A percentile compares a stretch with the other conserved stretches of the same genome.
These are phyloP conservation scores for Ophiostoma novo-ulmi DNA, from an alignment of 2,329 filamentous ascomycete genomes.

Conservation along the genomic window DNA sequence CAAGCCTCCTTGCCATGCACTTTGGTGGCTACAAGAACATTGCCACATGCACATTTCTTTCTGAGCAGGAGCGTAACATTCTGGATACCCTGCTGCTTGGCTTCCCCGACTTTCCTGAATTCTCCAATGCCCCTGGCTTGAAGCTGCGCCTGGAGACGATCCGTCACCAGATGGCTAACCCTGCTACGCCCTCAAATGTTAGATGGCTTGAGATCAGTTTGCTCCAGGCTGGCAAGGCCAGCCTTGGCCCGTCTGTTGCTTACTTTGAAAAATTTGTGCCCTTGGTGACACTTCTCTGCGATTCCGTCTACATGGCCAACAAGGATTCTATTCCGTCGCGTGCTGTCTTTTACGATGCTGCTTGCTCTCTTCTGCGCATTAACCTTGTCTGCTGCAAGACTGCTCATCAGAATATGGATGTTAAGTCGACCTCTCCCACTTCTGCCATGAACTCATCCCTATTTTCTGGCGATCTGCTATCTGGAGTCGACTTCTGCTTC, in stretches of 20 bases:
- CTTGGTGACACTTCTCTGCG: conserved; percentile 40
- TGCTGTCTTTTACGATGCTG: conserved; percentile 40
- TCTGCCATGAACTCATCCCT: not conserved
- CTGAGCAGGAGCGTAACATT: conserved; percentile 36
- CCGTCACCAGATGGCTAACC: conserved; percentile 33
- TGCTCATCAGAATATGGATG: conserved; percentile 14
- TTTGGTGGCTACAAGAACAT: conserved; percentile 33
- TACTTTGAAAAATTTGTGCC: conserved; percentile 43
- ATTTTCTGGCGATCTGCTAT: not conserved
- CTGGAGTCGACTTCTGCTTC: conserved; percentile 2
- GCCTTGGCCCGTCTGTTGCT: conserved; percentile 32
- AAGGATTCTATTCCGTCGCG: conserved; percentile 35
- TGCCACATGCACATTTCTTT: conserved; percentile 31
- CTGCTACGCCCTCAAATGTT: conserved; percentile 36
- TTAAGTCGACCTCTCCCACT: not conserved
- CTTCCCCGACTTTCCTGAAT: conserved; percentile 29
- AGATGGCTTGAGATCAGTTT: conserved; percentile 49
- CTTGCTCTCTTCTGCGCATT: conserved; percentile 40
- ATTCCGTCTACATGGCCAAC: conserved; percentile 40
- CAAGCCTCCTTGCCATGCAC: conserved; percentile 42
- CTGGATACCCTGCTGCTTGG: conserved; percentile 36
- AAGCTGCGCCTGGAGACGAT: conserved; percentile 35
- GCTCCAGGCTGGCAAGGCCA: conserved; percentile 46
- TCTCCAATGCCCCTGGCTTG: conserved; percentile 27
- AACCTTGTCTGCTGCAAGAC: conserved; percentile 22